A percentile compares a stretch with the other conserved stretches of the same genome.
Evolutionary conservation across 345 rosid genomes (phyloP).

Genomic region (Hirschfeldia incana): DNA sequence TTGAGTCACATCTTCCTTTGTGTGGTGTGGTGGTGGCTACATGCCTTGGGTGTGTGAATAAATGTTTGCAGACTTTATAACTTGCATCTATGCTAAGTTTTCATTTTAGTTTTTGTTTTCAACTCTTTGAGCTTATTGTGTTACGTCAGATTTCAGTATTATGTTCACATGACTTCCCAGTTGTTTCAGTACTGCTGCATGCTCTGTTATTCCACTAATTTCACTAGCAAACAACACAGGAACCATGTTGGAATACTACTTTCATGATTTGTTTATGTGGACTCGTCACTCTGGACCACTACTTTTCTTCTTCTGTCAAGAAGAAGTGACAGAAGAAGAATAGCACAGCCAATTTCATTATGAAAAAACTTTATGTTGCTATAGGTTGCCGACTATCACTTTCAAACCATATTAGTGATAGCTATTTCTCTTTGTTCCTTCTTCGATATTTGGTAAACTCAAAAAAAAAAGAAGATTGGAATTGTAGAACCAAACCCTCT

Average conservation of each 20-base stretch:
- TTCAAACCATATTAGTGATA: neutral
- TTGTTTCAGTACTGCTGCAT: too few species aligned
- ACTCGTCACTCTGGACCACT: too few species aligned
- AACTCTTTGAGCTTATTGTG: neutral
- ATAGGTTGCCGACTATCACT: neutral
- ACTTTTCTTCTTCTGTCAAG: too few species aligned
- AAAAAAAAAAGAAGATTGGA: too few species aligned
- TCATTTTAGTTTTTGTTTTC: neutral
- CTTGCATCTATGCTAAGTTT: slow-evolving; percentile 11
- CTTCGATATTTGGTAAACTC: neutral
- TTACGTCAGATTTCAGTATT: neutral
- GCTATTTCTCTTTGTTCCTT: neutral
- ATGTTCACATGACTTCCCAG: neutral
- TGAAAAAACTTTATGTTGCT: too few species aligned
- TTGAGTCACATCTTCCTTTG: neutral
- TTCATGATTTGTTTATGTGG: too few species aligned
- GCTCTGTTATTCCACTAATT: too few species aligned
- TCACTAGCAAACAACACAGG: too few species aligned
- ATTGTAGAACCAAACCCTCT: neutral
- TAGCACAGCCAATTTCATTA: too few species aligned
- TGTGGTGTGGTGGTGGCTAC: slow-evolving; percentile 13
- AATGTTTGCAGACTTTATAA: slow-evolving; percentile 30
- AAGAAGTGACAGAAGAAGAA: too few species aligned
- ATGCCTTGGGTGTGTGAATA: slow-evolving; percentile 12
- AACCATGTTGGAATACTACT: too few species aligned